These are phyloP conservation scores for Endocalyx cinctus DNA, from an alignment of 2,329 filamentous ascomycete species.

Conservation along the genomic window DNA sequence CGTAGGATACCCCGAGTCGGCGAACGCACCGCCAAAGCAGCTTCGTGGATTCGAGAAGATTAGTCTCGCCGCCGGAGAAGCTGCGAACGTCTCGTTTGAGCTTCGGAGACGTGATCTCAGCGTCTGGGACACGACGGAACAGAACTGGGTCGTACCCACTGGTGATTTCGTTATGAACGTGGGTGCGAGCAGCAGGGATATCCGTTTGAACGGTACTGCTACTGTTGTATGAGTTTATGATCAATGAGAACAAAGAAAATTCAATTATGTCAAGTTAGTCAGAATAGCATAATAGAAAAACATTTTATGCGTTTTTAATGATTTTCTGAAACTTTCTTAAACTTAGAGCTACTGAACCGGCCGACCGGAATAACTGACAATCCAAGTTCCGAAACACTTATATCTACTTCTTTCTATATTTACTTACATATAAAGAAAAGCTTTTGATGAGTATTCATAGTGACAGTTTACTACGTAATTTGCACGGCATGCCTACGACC, in stretches of 20 bases:
- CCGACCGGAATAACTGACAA: too few species aligned
- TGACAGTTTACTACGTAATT: too few species aligned
- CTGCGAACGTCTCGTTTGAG: constrained; percentile 43
- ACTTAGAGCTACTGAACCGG: too few species aligned
- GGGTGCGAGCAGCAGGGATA: constrained; percentile 43
- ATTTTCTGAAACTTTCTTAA: too few species aligned
- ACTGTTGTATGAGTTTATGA: constrained; percentile 13
- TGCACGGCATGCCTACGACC: too few species aligned
- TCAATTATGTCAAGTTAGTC: too few species aligned
- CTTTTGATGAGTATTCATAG: too few species aligned
- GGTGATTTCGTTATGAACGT: constrained; percentile 35
- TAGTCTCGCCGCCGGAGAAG: constrained; percentile 41
- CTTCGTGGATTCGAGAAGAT: constrained; percentile 62
- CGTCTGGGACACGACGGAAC: constrained; percentile 54
- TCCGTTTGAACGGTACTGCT: constrained; percentile 34
- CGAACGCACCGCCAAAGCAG: constrained; percentile 40
- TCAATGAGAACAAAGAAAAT: background rate
- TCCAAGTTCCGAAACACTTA: too few species aligned
- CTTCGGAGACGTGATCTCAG: constrained; percentile 58
- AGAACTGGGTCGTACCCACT: constrained; percentile 50
- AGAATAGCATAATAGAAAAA: too few species aligned
- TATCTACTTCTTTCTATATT: too few species aligned
- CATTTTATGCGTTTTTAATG: too few species aligned
- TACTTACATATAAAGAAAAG: too few species aligned
- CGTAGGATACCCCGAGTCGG: constrained; percentile 36